Percentiles rank a stretch among this genome's conserved stretches.
Evolutionary conservation across 1,284 basidiomycete species (phyloP).

Genomic region (Ganoderma resinaceum): DNA sequence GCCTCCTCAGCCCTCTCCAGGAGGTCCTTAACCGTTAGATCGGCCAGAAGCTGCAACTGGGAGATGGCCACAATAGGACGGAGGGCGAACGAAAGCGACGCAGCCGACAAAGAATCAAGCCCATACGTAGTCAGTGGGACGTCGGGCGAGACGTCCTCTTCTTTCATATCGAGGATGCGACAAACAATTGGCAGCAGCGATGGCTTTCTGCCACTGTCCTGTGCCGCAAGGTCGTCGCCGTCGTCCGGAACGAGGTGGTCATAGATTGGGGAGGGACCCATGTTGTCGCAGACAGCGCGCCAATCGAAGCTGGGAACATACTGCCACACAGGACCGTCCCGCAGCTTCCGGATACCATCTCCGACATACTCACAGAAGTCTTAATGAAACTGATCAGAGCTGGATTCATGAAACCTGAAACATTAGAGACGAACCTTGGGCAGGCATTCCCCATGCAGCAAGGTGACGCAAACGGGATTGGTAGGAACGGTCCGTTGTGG

Average conservation of each 20-base stretch:
- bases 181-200: slow-evolving; percentile 29
- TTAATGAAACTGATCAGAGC: not conserved
- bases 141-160: slow-evolving; percentile 43
- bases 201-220: not conserved
- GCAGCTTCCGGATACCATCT: slow-evolving; percentile 36
- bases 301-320: slow-evolving; percentile 44
- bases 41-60: slow-evolving; percentile 47
- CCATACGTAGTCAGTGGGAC: slow-evolving; percentile 51
- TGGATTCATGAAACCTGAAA: not conserved
- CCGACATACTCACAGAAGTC: slow-evolving; percentile 43
- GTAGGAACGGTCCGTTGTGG: slow-evolving; percentile 19
- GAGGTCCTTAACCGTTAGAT: slow-evolving; percentile 35
- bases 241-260: slow-evolving; percentile 31
- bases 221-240: slow-evolving; percentile 4
- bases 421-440: slow-evolving; percentile 17
- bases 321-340: slow-evolving; percentile 30
- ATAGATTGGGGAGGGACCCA: slow-evolving; percentile 35
- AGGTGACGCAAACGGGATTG: slow-evolving; percentile 28
- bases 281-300: slow-evolving; percentile 30
- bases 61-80: slow-evolving; percentile 41
- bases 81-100: slow-evolving; percentile 43
- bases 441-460: slow-evolving; percentile 39
- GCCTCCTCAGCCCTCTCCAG: slow-evolving; percentile 11
- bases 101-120: slow-evolving; percentile 49
- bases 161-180: slow-evolving; percentile 39